A percentile compares a stretch with the other conserved stretches of the same genome.
Evolutionary conservation across 768 basidiomycete genomes (phyloP).

Genomic region (Russula ochroleuca): DNA sequence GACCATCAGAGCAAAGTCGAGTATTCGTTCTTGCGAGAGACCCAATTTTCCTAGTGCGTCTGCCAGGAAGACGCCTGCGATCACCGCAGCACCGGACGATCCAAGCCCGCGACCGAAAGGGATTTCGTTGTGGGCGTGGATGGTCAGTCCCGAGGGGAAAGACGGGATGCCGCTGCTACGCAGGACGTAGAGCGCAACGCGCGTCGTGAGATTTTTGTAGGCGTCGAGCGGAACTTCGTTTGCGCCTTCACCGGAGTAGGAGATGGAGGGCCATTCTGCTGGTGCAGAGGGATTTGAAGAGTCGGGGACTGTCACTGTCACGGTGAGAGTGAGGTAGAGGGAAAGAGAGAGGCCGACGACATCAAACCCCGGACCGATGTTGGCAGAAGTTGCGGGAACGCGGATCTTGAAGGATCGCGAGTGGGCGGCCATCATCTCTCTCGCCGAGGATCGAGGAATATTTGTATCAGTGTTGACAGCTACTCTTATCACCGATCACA

Average conservation of each 20-base stretch:
- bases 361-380: conserved; percentile 98
- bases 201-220: conserved; percentile 95
- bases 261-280: conserved; percentile 52
- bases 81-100: conserved; percentile 98
- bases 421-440: conserved; percentile 5
- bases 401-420: conserved; percentile 56
- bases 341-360: conserved; percentile 98
- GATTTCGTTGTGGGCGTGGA: conserved; percentile 87
- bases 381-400: conserved; percentile 96
- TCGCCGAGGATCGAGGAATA: not conserved
- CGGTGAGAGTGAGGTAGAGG: conserved; percentile 71
- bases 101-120: conserved; percentile 97
- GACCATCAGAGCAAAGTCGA: conserved; percentile 98
- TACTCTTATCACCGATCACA: not conserved
- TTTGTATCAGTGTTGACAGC: not conserved
- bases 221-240: conserved; percentile 88
- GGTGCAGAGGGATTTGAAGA: not conserved
- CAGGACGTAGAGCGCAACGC: conserved; percentile 96
- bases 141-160: conserved; percentile 72
- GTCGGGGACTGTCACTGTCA: conserved; percentile 41
- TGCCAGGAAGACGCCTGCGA: conserved; percentile 91
- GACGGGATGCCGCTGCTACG: conserved; percentile 72
- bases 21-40: conserved; percentile 64
- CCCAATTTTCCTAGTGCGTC: conserved; percentile 72
- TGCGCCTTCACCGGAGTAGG: conserved; percentile 85